Conservation (phyloP, 2,329 filamentous ascomycete species). For the Aspergillus pseudonomiae region DNA sequence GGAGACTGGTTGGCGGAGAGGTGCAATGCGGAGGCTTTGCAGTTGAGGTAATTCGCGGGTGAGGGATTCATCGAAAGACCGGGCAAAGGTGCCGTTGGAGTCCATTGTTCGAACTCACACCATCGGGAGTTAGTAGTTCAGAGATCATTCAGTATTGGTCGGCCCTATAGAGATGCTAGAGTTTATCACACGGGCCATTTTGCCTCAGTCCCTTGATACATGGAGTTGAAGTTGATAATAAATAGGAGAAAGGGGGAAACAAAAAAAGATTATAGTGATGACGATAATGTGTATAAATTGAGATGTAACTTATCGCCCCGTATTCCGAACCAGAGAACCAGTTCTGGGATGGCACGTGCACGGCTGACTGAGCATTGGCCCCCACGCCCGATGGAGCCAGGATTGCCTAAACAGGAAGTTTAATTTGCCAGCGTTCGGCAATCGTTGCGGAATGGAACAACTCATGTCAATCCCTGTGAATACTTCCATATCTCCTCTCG, state of each 20-base stretch:
- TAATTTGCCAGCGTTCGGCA: neutral
- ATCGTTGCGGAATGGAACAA: neutral
- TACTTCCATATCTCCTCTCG: neutral
- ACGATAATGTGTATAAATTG: neutral
- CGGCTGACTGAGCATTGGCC: neutral
- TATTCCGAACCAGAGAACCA: neutral
- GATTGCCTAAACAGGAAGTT: neutral
- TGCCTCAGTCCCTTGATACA: neutral
- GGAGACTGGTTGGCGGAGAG: conserved; percentile 50
- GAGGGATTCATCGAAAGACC: conserved; percentile 45
- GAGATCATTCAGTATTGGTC: conserved; percentile 14
- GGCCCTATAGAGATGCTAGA: neutral
- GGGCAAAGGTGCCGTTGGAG: conserved; percentile 32
- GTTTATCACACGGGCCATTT: neutral
- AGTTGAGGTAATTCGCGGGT: conserved; percentile 47
- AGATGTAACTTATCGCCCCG: neutral
- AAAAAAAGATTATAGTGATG: neutral
- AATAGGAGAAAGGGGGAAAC: neutral
- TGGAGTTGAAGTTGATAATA: neutral
- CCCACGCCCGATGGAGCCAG: neutral
- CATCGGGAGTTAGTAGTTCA: conserved; percentile 9
- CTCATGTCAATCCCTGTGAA: neutral
- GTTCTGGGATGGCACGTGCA: neutral
- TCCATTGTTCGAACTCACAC: conserved; percentile 32
- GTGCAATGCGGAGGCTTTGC: conserved; percentile 49